A percentile compares a stretch with the other conserved stretches of the same genome.
These are phyloP conservation scores for Choiromyces venosus DNA, from an alignment of 495 filamentous ascomycete genomes.

Conservation along the genomic window DNA sequence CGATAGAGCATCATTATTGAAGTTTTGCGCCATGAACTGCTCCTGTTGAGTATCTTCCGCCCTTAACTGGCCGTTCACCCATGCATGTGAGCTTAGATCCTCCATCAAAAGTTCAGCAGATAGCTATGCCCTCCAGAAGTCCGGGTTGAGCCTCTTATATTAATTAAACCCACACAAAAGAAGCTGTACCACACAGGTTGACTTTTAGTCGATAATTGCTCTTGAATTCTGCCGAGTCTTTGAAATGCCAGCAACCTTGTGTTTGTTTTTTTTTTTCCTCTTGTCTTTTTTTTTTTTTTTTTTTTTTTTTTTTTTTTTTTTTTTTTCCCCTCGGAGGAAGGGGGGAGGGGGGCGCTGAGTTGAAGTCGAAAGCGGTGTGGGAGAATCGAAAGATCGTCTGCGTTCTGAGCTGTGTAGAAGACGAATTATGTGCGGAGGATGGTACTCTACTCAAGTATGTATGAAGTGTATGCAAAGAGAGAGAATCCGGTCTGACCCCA, in stretches of 20 bases:
- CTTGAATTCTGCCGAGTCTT: conserved; percentile 10
- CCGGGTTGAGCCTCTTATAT: conserved; percentile 37
- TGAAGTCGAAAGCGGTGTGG: background rate
- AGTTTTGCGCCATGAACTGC: conserved; percentile 38
- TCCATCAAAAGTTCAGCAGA: conserved; percentile 36
- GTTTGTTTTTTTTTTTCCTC: background rate
- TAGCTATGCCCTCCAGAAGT: conserved; percentile 26
- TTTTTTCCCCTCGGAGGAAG: background rate
- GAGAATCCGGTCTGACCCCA: conserved; percentile 23
- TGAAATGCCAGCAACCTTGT: conserved; percentile 6
- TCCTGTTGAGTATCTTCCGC: conserved; percentile 28
- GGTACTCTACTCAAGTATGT: background rate
- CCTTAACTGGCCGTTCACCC: conserved; percentile 37
- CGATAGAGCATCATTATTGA: conserved; percentile 31
- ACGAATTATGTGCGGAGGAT: conserved; percentile 19
- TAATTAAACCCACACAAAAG: conserved; percentile 28
- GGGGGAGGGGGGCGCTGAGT: background rate
- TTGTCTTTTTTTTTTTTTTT: background rate
- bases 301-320: background rate
- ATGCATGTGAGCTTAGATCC: conserved; percentile 36
- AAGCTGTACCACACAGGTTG: conserved; percentile 16
- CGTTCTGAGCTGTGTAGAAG: background rate
- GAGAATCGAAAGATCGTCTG: conserved; percentile 2
- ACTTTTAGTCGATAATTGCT: conserved; percentile 19
- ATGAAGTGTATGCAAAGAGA: conserved; percentile 12